These are phyloP conservation scores for Paramecium primaurelia DNA, from an alignment of 73 alveolate genomes.

Conservation along the genomic window DNA sequence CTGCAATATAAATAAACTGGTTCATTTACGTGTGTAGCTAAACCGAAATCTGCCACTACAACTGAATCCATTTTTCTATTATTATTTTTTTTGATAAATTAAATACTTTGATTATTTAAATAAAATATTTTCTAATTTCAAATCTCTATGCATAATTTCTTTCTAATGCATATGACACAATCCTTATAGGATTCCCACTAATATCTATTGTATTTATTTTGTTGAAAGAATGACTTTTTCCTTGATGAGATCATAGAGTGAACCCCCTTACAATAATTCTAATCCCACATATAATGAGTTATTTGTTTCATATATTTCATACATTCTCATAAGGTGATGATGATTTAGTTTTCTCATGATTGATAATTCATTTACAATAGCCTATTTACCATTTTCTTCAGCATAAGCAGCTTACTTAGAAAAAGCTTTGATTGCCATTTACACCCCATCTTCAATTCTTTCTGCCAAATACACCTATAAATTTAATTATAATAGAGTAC, in stretches of 20 bases:
- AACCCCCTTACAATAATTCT: slow-evolving; percentile 18
- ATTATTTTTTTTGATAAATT: background rate
- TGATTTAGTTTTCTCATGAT: slow-evolving; percentile 23
- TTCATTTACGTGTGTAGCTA: slow-evolving; percentile 47
- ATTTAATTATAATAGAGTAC: background rate
- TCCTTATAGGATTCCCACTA: background rate
- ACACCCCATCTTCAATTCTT: slow-evolving; percentile 39
- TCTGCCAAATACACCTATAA: slow-evolving; percentile 40
- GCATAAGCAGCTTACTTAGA: slow-evolving; percentile 53
- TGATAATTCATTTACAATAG: background rate
- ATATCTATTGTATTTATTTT: background rate
- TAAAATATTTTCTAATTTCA: slow-evolving; percentile 7
- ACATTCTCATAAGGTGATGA: background rate
- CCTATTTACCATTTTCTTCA: slow-evolving; percentile 54
- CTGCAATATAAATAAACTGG: slow-evolving; percentile 52
- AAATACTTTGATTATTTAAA: slow-evolving; percentile 1
- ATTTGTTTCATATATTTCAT: slow-evolving; percentile 1
- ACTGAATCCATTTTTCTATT: background rate
- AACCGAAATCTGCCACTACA: slow-evolving; percentile 54
- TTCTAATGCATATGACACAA: background rate
- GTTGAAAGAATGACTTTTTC: background rate
- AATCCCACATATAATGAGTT: slow-evolving; percentile 25
- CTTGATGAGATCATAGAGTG: slow-evolving; percentile 1
- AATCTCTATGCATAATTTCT: slow-evolving; percentile 39
- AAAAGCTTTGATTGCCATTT: slow-evolving; percentile 59